phyloP scores from a whole-genome alignment of 1,284 basidiomycete genomes.

The Ceratobasidium sp. region DNA sequence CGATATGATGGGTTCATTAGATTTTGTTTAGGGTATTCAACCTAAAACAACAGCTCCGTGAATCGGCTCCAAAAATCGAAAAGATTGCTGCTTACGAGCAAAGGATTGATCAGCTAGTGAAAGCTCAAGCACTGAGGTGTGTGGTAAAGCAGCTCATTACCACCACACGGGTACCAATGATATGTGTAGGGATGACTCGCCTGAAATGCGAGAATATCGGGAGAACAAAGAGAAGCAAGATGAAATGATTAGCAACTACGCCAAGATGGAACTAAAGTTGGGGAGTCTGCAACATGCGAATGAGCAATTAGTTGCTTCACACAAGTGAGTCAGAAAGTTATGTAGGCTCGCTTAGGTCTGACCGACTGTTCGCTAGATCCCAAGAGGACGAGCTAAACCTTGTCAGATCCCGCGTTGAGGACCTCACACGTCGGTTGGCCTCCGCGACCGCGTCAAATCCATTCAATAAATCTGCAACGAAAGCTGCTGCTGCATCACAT shows the following conservation, averaged over 20 bases:
- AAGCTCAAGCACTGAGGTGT: slow-evolving; percentile 37
- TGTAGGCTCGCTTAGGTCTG: not conserved
- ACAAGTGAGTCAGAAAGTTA: slow-evolving; percentile 27
- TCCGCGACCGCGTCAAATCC: slow-evolving; percentile 9
- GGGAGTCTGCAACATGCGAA: slow-evolving; percentile 43
- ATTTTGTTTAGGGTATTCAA: slow-evolving; percentile 22
- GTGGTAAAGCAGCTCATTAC: not conserved
- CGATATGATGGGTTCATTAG: not conserved
- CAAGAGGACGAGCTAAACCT: slow-evolving; percentile 35
- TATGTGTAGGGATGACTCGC: slow-evolving; percentile 42
- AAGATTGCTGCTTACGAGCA: slow-evolving; percentile 42
- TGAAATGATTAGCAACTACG: slow-evolving; percentile 39
- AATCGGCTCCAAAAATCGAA: slow-evolving; percentile 40
- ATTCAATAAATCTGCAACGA: slow-evolving; percentile 31
- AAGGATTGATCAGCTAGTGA: slow-evolving; percentile 40
- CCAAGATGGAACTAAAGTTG: slow-evolving; percentile 40
- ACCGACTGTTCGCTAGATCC: slow-evolving; percentile 8
- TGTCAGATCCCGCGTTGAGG: not conserved
- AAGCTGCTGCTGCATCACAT: slow-evolving; percentile 32
- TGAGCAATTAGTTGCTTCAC: slow-evolving; percentile 21
- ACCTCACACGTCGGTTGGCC: slow-evolving; percentile 28
- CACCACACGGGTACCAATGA: not conserved
- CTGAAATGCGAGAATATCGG: slow-evolving; percentile 41
- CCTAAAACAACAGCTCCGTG: slow-evolving; percentile 39
- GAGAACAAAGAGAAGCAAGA: slow-evolving; percentile 37